A percentile compares a stretch with the other conserved stretches of the same genome.
These are phyloP conservation scores for Tylopilus cervinicoccineus DNA, from an alignment of 768 basidiomycete species.

Conservation along the genomic window DNA sequence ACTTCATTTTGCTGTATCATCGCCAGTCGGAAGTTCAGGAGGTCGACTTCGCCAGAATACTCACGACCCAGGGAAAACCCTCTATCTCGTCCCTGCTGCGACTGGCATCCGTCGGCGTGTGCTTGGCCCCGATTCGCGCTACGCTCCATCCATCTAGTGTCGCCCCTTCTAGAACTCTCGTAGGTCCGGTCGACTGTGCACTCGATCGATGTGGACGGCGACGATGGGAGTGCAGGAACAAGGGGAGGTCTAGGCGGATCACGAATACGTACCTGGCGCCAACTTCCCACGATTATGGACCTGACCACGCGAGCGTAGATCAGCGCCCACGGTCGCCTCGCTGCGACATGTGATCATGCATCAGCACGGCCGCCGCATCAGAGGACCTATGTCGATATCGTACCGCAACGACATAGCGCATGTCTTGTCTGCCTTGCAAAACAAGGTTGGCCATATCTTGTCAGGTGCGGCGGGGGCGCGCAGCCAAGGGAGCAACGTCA, in stretches of 20 bases:
- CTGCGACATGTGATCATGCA: not conserved
- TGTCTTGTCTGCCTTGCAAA: not conserved
- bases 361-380: not conserved
- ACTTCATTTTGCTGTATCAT: not conserved
- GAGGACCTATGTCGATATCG: not conserved
- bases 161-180: not conserved
- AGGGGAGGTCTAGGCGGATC: not conserved
- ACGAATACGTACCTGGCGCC: not conserved
- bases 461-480: not conserved
- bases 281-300: slow-evolving; percentile 1
- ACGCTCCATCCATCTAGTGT: no score
- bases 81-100: not conserved
- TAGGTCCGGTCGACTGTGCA: not conserved
- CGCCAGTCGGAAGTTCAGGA: not conserved
- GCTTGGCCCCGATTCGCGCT: not conserved
- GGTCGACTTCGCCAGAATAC: not conserved
- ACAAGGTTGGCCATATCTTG: not conserved
- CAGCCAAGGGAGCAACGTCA: no score
- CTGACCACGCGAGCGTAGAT: slow-evolving; percentile 9
- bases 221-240: slow-evolving; percentile 1
- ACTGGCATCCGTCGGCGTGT: not conserved
- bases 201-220: not conserved
- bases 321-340: slow-evolving; percentile 5
- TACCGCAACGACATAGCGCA: not conserved
- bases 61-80: not conserved